Base-by-base conservation (phyloP, 192 early-diverging fungal genomes). In the Gryganskiella cystojenkinii region DNA sequence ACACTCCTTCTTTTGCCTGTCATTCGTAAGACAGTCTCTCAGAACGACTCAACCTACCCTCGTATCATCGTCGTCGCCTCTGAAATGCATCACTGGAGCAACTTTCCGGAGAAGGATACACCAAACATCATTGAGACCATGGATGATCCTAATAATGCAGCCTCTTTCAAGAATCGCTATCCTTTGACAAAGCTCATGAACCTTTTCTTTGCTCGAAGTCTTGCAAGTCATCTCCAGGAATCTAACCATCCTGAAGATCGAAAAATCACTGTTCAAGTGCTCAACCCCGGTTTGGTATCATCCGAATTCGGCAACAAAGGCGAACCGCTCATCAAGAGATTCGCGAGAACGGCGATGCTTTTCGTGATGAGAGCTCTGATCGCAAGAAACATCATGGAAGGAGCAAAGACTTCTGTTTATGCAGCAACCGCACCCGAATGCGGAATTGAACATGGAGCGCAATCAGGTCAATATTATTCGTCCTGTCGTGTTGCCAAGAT, bases 61-160 rank as follows among this genome's bases (percentile, higher is more conserved):
- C 71, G 71, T 11, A 75, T 75, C 51, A 28, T 75, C 4, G 47
- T 61, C 33, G 31, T 75, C 40, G 55, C 71, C 13, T 75, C 71
- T 22, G 71, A 75, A 53, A 56, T 65, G 25, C 71, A 75, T n/a
- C 65, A 65, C 43, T 54, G 43, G 61, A 58, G 56, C 4, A 14
- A 55, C 2, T 60, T 75, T 35, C 30, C 51, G 4, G 59, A 45
- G 8, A 56, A 54, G 27, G 55, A 46, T 25, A 6, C 28, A 22
- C 61, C 61, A 34, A 75, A 31, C 45, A 61, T 75, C 33, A 40
- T 67, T 13, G 50, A 55, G 45, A 20, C 46, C 0, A 59, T 75
- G 50, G 31, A 67, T 20, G 56, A 65, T 37, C 49, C 72, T 24
- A 51, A 27, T 0, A 56, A 56, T 22, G 28, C 3, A 4, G 35